Base-by-base conservation (phyloP, 345 rosid genomes). In the Streptanthus diversifolius region DNA sequence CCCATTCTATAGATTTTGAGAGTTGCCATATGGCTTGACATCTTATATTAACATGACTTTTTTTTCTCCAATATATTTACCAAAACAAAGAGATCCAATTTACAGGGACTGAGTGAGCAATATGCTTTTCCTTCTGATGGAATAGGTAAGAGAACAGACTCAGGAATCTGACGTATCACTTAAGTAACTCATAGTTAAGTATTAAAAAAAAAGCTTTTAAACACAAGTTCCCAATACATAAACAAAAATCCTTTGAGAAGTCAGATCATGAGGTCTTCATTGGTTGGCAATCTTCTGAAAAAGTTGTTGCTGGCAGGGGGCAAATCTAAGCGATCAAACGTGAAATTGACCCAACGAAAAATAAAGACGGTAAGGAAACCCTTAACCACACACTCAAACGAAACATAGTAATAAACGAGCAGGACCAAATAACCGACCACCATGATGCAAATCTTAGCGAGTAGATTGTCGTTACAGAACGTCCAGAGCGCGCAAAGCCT, bases 201-300 rank as follows among this genome's bases (percentile, higher is more conserved):
- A n/a, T n/a, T n/a, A n/a, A n/a, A n/a, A n/a, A n/a, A n/a, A n/a
- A n/a, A n/a, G n/a, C n/a, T n/a, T n/a, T n/a, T n/a, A 17, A 45
- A 45, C 52, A 47, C 52, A 24, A 47, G 8, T 2, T 24, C 52
- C 3, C 24, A 24, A 43, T n/a, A 0, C 11, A 35, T 35, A 43
- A 2, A 13, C 1, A 8, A 53, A 27, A 54, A 54, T n/a, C 21
- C 5, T n/a, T 25, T 37, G 11, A 30, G 3, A 9, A 11, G 0
- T 55, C 55, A 70, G 3, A 70, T 1, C 29, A 54, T 11, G 45
- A 56, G 64, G 19, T 60, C 12, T 52, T 72, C 63, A 1, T 63
- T 63, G 52, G 17, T 72, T 0, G 76, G 76, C 55, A 72, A 30
- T 53, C 76, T 72, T 63, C 76, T 40, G 69, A 72, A 72, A 36